These are phyloP conservation scores for Mesembryanthemum crystallinum DNA, from an alignment of 148 eudicot genomes.

Conservation along the genomic window DNA sequence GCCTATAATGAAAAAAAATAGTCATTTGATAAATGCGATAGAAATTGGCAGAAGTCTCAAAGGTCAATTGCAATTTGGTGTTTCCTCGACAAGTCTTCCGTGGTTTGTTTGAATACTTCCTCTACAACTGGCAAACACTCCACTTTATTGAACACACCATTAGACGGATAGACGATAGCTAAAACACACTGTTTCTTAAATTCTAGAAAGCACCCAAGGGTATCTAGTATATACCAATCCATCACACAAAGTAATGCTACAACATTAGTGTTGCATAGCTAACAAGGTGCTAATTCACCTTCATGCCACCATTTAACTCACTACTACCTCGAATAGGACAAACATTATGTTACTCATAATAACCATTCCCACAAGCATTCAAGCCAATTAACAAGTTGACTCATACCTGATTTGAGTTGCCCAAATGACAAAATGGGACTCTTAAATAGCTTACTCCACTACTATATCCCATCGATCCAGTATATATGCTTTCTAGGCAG, in stretches of 20 bases:
- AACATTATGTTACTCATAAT: not conserved
- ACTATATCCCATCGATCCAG: not conserved
- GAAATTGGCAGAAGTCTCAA: not conserved
- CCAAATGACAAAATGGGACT: not conserved
- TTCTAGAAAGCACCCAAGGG: too few species aligned
- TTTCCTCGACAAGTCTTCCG: not conserved
- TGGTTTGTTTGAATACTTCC: not conserved
- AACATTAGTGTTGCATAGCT: not conserved
- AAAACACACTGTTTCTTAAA: too few species aligned
- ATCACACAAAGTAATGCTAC: not conserved
- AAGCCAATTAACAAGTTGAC: not conserved
- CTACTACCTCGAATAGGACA: not conserved
- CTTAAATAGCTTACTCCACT: not conserved
- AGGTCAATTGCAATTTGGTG: not conserved
- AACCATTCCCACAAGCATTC: not conserved
- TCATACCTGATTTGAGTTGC: not conserved
- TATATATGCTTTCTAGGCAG: not conserved
- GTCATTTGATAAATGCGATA: not conserved
- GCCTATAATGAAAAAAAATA: not conserved
- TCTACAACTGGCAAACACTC: not conserved
- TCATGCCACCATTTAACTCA: not conserved
- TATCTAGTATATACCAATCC: too few species aligned
- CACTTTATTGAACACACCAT: not conserved
- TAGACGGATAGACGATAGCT: not conserved
- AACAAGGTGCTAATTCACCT: not conserved